Evolutionary conservation across 805 yeast species (phyloP).

Genomic region (Cyberlindnera japonica): DNA sequence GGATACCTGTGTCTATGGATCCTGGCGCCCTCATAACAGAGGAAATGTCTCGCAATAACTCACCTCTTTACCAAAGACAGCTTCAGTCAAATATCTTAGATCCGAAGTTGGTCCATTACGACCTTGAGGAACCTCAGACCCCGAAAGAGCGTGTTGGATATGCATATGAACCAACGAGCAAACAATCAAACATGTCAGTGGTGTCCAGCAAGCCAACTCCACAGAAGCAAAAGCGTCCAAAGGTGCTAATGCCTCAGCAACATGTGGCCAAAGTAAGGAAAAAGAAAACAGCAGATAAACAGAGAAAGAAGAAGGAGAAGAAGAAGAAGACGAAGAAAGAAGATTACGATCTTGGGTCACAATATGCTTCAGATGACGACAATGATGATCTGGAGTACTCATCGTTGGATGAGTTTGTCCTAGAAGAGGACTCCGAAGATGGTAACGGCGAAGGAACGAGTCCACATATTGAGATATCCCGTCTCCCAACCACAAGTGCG

Average conservation of each 20-base stretch:
- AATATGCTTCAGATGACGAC: conserved; percentile 1
- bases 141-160: conserved; percentile 3
- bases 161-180: conserved; percentile 6
- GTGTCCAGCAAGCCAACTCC: conserved; percentile 14
- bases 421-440: conserved; percentile 5
- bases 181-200: conserved; percentile 12
- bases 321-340: conserved; percentile 1
- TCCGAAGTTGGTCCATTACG: too few relatives aligned
- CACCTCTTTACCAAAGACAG: conserved; percentile 9
- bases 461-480: conserved; percentile 24
- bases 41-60: conserved; percentile 10
- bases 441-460: conserved; percentile 9
- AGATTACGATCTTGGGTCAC: conserved; percentile 1
- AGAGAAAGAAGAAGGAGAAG: conserved; percentile 2
- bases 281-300: neutral
- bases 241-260: neutral
- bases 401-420: conserved; percentile 7
- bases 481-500: conserved; percentile 18
- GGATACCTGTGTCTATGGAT: conserved; percentile 18
- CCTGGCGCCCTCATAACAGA: conserved; percentile 23
- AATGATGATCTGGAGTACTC: too few relatives aligned
- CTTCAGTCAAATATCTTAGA: too few relatives aligned
- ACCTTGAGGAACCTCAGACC: too few relatives aligned
- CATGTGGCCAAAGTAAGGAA: neutral
- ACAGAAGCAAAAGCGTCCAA: neutral